Evolutionary conservation across 2,329 filamentous ascomycete genomes (phyloP).

Genomic region (Lachnellula suecica): DNA sequence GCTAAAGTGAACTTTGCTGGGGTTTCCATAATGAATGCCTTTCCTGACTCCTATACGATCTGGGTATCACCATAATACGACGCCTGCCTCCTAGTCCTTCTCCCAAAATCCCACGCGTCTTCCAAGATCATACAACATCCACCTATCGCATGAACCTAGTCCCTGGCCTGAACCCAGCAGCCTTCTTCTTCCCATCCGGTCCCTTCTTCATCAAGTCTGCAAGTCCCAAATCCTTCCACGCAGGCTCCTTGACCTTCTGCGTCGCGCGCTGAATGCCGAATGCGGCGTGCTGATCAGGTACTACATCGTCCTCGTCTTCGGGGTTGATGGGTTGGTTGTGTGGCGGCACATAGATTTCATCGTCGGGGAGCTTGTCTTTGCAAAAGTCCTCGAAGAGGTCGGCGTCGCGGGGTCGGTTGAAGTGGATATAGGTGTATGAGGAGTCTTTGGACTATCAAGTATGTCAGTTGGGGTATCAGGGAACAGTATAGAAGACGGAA

Average conservation of each 20-base stretch:
- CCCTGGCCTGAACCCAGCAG: conserved; percentile 10
- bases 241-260: conserved; percentile 66
- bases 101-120: background rate
- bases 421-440: conserved; percentile 72
- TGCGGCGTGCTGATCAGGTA: conserved; percentile 83
- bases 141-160: conserved; percentile 25
- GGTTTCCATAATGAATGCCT: background rate
- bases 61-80: conserved; percentile 1
- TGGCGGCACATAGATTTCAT: conserved; percentile 80
- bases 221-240: conserved; percentile 80
- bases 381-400: conserved; percentile 79
- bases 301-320: conserved; percentile 85
- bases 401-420: conserved; percentile 68
- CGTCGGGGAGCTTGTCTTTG: conserved; percentile 67
- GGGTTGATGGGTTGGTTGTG: conserved; percentile 81
- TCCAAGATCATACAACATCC: background rate
- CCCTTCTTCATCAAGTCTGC: conserved; percentile 67
- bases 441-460: conserved; percentile 60
- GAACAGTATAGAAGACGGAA: no score
- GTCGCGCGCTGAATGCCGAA: conserved; percentile 84
- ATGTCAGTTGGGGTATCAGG: background rate
- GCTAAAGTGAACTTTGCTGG: no score
- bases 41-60: background rate
- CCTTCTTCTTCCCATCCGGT: conserved; percentile 27
- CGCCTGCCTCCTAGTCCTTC: background rate